phyloP scores from a whole-genome alignment of 2,329 filamentous ascomycete genomes.

The Aotearoamyces nothofagi region DNA sequence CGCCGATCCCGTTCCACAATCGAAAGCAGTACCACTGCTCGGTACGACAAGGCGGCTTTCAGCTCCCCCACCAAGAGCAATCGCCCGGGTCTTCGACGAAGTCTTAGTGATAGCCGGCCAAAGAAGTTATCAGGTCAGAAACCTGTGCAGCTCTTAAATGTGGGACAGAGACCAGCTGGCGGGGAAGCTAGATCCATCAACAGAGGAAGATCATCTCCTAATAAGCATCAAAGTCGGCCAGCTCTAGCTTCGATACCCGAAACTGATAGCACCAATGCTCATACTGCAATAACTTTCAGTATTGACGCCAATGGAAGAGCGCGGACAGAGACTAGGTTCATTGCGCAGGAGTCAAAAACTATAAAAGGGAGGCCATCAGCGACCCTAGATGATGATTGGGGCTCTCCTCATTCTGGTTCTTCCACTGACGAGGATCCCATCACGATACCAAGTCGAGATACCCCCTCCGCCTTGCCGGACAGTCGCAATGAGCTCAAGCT shows the following conservation, averaged over 20 bases:
- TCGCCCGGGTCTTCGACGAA: constrained; percentile 14
- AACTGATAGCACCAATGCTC: constrained; percentile 23
- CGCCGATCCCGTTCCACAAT: constrained; percentile 12
- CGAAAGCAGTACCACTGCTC: constrained; percentile 8
- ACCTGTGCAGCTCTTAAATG: constrained; percentile 1
- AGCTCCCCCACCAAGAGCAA: constrained; percentile 17
- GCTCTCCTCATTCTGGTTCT: constrained; percentile 31
- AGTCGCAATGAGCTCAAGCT: constrained; percentile 12
- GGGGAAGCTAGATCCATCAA: constrained; percentile 9
- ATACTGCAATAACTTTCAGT: constrained; percentile 44
- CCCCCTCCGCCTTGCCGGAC: constrained; percentile 29
- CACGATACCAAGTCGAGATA: constrained; percentile 44
- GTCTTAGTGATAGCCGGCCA: constrained; percentile 15
- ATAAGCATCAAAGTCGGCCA: constrained; percentile 30
- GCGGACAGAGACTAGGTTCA: constrained; percentile 16
- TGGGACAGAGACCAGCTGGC: constrained; percentile 5
- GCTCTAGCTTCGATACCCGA: constrained; percentile 45
- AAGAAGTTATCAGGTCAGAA: constrained; percentile 11
- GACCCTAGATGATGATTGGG: constrained; percentile 21
- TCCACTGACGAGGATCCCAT: constrained; percentile 51
- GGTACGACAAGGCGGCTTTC: constrained; percentile 12
- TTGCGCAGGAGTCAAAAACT: constrained; percentile 11
- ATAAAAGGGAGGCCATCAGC: constrained; percentile 8
- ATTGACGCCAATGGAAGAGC: constrained; percentile 44
- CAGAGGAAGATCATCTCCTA: constrained; percentile 26